phyloP scores from a whole-genome alignment of 495 filamentous ascomycete genomes.

The Halenospora varia region DNA sequence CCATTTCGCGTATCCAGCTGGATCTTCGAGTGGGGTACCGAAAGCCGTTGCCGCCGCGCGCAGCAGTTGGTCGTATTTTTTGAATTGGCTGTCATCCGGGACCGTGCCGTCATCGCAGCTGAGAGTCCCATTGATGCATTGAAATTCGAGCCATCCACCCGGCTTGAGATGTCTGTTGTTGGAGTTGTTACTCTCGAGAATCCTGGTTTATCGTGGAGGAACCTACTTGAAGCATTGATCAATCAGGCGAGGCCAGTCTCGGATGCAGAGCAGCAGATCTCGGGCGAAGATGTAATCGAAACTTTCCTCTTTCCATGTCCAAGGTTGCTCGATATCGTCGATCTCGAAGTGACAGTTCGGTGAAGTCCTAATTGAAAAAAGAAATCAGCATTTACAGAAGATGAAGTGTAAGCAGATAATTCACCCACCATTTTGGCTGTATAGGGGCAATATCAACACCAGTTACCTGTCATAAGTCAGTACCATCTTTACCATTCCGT shows the following conservation, averaged over 20 bases:
- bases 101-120: conserved; percentile 15
- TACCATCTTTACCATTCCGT: not conserved
- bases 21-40: not conserved
- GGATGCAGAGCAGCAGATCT: conserved; percentile 13
- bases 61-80: not conserved
- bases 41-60: not conserved
- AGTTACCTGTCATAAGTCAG: conserved; percentile 6
- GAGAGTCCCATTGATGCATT: conserved; percentile 1
- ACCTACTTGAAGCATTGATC: conserved; percentile 18
- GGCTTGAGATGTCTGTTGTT: conserved; percentile 20
- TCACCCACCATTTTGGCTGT: conserved; percentile 19
- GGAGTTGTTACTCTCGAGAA: not conserved
- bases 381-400: not conserved
- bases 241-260: conserved; percentile 13
- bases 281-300: conserved; percentile 33
- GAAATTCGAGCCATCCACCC: conserved; percentile 18
- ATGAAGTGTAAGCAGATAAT: too few relatives aligned
- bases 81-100: conserved; percentile 3
- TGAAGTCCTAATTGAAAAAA: conserved; percentile 20
- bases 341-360: conserved; percentile 34
- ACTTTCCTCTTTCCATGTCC: conserved; percentile 23
- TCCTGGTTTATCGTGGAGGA: not conserved
- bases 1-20: conserved; percentile 2
- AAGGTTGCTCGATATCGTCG: conserved; percentile 31
- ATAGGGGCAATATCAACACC: conserved; percentile 20